phyloP scores from a whole-genome alignment of 352 stramenopile genomes.

The Aphanomyces astaci region DNA sequence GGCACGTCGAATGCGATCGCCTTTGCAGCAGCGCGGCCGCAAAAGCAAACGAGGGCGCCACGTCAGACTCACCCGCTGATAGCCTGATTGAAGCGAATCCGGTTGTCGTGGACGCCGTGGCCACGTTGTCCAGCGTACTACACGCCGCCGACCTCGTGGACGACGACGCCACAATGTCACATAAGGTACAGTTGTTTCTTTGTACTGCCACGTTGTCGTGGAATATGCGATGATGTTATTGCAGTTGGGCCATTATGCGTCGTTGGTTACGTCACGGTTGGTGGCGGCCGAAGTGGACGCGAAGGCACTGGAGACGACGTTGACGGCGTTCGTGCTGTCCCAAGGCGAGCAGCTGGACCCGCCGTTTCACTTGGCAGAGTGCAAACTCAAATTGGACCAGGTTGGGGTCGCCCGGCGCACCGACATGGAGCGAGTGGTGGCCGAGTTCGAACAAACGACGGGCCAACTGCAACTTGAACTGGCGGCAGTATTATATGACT shows the following conservation, averaged over 20 bases:
- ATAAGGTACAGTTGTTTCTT: background rate
- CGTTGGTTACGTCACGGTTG: background rate
- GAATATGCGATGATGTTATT: background rate
- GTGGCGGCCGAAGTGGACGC: conserved; percentile 6
- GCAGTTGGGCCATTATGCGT: conserved; percentile 3
- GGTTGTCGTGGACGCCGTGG: background rate
- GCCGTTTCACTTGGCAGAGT: background rate
- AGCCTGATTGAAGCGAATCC: background rate
- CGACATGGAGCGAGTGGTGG: background rate
- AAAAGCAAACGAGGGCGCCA: background rate
- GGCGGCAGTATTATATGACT: background rate
- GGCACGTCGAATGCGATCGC: background rate
- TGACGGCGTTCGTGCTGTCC: conserved; percentile 12
- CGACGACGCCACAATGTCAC: background rate
- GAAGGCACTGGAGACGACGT: conserved; percentile 7
- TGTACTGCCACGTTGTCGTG: background rate
- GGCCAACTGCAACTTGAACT: background rate
- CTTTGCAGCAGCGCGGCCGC: background rate
- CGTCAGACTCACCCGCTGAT: background rate
- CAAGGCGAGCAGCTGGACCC: conserved; percentile 8
- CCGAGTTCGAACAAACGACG: background rate
- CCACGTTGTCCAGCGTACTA: background rate
- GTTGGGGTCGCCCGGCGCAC: background rate
- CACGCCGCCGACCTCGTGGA: background rate
- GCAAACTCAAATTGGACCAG: conserved; percentile 14